Base-by-base conservation (phyloP, 2,329 filamentous ascomycete species). In the Raffaelea ambrosiae region DNA sequence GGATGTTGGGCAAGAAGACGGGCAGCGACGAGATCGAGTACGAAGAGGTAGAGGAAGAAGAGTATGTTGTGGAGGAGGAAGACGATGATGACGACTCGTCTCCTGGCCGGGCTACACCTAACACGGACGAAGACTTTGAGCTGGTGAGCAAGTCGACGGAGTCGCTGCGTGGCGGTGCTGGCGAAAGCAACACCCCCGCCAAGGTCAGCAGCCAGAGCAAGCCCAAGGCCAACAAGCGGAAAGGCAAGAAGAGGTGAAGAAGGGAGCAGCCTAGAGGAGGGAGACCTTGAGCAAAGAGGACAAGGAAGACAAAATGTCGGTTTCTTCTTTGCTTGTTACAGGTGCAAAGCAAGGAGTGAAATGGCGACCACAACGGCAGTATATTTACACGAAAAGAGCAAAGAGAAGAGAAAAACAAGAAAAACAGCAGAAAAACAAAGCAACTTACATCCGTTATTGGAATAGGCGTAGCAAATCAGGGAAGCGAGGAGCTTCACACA, bases 61-160 rank as follows among this genome's bases (percentile, higher is more conserved):
- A 68, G 9, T 62, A 65, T 3, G 65, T 65, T 2, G 64, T 63
- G 9, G 65, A 63, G 13, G 46, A 26, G 61, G 62, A 64, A 18
- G 59, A 58, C 3, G 65, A 70, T 7, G 60, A 62, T 20, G 63
- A 65, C 22, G 55, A 72, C 41, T 74, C 70, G 14, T 76, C 77
- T 52, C 66, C 63, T 4, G 64, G 71, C 39, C 70, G 77, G 63
- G 65, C 65, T 49, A 76, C 76, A 26, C 70, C 76, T 20, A 76
- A 71, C 60, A 77, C 73, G 20, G 78, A 76, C 58, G 72, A 69
- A 48, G 79, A 81, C 60, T 83, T 79, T 63, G 79, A 84, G 66
- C 63, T 82, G 39, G 65, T 83, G 10, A 77, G 81, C 59, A 80
- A 80, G 66, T 78, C 74, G 56, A 69, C 74, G 19, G 75, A 79